phyloP scores from a whole-genome alignment of 225 moss, liverwort and hornwort species.

The Sphagnum contortum region DNA sequence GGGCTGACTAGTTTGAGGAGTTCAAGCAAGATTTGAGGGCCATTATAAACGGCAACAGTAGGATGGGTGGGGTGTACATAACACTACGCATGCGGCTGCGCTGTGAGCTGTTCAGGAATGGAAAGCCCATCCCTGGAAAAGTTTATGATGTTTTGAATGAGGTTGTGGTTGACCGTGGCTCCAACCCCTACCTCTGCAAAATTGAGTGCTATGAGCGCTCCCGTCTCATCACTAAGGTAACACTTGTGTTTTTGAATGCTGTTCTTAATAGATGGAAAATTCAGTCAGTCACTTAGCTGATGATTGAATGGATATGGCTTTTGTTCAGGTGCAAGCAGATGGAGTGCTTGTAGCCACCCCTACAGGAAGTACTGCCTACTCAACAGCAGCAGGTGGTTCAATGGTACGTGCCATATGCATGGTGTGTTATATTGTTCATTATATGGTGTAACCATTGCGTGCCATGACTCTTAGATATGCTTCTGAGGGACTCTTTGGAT shows the following conservation, averaged over 20 bases:
- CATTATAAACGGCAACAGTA: conserved; percentile 68
- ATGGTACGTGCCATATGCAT: conserved; percentile 31
- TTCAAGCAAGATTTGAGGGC: conserved; percentile 64
- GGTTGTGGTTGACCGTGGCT: conserved; percentile 90
- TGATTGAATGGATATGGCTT: background rate
- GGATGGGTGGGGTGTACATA: conserved; percentile 79
- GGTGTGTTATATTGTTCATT: no score
- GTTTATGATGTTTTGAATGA: conserved; percentile 92
- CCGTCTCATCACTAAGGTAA: conserved; percentile 81
- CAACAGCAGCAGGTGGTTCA: conserved; percentile 75
- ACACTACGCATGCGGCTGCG: conserved; percentile 88
- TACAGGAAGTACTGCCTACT: conserved; percentile 80
- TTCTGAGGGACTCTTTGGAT: no score
- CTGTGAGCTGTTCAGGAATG: conserved; percentile 76
- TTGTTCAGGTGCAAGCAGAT: conserved; percentile 70
- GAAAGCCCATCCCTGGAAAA: conserved; percentile 73
- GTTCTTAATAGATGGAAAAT: no score
- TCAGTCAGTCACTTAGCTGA: no score
- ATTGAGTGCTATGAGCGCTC: conserved; percentile 93
- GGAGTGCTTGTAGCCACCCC: conserved; percentile 95
- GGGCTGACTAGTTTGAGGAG: conserved; percentile 31
- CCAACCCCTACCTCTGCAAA: conserved; percentile 90
- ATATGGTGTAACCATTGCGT: no score
- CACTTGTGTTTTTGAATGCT: background rate
- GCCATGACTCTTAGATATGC: no score